Evolutionary conservation across 164 flowering plant species (phyloP).

Genomic region (Tetrastigma voinierianum): DNA sequence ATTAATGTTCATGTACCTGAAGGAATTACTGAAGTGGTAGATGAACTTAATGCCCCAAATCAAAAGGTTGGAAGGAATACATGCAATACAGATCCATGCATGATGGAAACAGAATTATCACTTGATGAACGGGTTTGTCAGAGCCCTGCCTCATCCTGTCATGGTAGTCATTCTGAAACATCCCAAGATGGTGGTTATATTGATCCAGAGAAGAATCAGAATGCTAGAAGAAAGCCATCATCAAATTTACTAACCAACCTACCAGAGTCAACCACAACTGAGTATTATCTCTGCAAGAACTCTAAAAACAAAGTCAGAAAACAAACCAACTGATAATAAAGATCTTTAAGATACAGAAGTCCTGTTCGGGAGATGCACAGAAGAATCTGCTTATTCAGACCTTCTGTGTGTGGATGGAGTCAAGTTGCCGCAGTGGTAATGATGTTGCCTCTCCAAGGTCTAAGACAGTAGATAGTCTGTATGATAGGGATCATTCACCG

Average conservation of each 20-base stretch:
- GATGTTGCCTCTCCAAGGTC: slow-evolving; percentile 13
- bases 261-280: slow-evolving; percentile 16
- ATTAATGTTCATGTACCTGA: slow-evolving; percentile 10
- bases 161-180: slow-evolving; percentile 27
- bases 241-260: slow-evolving; percentile 18
- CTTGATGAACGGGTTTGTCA: slow-evolving; percentile 20
- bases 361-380: slow-evolving; percentile 13
- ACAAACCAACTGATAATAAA: slow-evolving; percentile 10
- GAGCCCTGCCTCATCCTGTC: slow-evolving; percentile 22
- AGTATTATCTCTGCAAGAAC: slow-evolving; percentile 16
- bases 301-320: slow-evolving; percentile 17
- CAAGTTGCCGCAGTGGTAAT: slow-evolving; percentile 9
- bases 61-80: slow-evolving; percentile 15
- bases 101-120: slow-evolving; percentile 29
- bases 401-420: slow-evolving; percentile 10
- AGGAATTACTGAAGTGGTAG: slow-evolving; percentile 20
- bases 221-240: slow-evolving; percentile 18
- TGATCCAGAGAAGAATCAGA: slow-evolving; percentile 15
- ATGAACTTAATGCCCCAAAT: slow-evolving; percentile 8
- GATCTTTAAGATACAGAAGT: slow-evolving; percentile 13
- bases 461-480: slow-evolving; percentile 10
- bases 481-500: slow-evolving; percentile 13
- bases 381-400: slow-evolving; percentile 13
- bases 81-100: slow-evolving; percentile 11
- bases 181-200: slow-evolving; percentile 17